Evolutionary conservation across 345 rosid species (phyloP), one percentile per base, ranked within the genome.

Genomic region (Psidium guajava): DNA sequence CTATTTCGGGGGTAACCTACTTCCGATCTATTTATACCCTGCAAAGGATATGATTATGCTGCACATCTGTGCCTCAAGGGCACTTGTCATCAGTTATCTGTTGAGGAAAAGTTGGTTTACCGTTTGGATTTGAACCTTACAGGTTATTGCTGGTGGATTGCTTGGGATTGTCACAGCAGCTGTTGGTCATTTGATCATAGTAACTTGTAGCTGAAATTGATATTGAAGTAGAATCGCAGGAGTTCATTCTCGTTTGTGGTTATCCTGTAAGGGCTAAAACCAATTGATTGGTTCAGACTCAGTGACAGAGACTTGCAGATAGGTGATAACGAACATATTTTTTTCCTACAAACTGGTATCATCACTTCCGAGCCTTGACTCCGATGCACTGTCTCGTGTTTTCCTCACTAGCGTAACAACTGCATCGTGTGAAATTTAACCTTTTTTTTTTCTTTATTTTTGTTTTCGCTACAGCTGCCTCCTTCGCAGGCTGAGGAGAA

Each of bases 71-170:
- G 75, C 42, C 42, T 64, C 40, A 21, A 64, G 74, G 16, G 24
- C 40, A 64, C 24, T 28, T 32, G 12, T 64, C 32, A 32, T 64
- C 75, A 32, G 22, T 64, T 64, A 8, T 28, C 11, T 44, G 18
- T 22, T 28, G 22, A 64, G 75, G 75, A 32, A 64, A 28, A 32
- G 18, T 55, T 28, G 44, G 22, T 32, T 16, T 64, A 64, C 44
- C 44, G 1, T 8, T 8, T 2, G 9, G 75, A 64, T 28, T 20
- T 2, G 75, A 40, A 11, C 12, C 52, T 87, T 56, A 61, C 85
- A 96, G 99, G 99, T 94, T 52, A 58, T 93, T 82, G 97, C 91
- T 10, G 99, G 98, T 86, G 90, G 94, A n/a, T 82, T 94, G 82
- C 96, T 95, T 54, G 97, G 99, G 49, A 84, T 86, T 55, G 85